A percentile compares a stretch with the other conserved stretches of the same genome.
These are phyloP conservation scores for Dimargaris cristalligena DNA, from an alignment of 192 early-diverging fungal species.

Conservation along the genomic window DNA sequence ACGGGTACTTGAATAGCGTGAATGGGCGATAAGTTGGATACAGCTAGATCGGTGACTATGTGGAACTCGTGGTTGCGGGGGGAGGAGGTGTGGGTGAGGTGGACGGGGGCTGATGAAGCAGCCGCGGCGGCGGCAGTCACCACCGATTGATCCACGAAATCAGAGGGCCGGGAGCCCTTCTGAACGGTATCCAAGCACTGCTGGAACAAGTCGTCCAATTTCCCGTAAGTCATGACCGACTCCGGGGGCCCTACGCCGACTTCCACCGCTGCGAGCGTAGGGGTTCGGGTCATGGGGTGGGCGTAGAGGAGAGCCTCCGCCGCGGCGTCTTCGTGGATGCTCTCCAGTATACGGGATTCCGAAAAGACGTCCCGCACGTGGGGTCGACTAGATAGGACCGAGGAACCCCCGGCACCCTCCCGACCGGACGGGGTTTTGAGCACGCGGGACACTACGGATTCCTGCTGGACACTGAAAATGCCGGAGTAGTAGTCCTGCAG, in stretches of 20 bases:
- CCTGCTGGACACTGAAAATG: not conserved
- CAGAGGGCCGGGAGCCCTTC: not conserved
- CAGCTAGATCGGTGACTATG: not conserved
- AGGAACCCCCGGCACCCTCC: not conserved
- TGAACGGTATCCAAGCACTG: constrained; percentile 10
- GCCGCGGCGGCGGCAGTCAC: no score
- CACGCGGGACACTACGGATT: not conserved
- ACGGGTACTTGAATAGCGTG: not conserved
- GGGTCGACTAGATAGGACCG: not conserved
- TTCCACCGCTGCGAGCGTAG: not conserved
- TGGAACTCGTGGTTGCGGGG: no score
- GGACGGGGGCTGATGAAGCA: not conserved
- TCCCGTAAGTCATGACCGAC: not conserved
- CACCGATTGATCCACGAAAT: not conserved
- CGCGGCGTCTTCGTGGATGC: not conserved
- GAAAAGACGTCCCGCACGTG: constrained; percentile 5
- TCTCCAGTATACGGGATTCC: not conserved
- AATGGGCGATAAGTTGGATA: constrained; percentile 2
- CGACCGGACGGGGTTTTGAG: not conserved
- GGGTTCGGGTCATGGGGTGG: not conserved
- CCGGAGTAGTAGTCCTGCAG: not conserved
- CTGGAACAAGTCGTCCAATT: constrained; percentile 8
- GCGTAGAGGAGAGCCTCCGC: not conserved
- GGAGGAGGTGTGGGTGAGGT: no score
- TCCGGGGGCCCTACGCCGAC: not conserved